Base-by-base conservation (phyloP, 106 monocot genomes). In the Iris macrosiphon region DNA sequence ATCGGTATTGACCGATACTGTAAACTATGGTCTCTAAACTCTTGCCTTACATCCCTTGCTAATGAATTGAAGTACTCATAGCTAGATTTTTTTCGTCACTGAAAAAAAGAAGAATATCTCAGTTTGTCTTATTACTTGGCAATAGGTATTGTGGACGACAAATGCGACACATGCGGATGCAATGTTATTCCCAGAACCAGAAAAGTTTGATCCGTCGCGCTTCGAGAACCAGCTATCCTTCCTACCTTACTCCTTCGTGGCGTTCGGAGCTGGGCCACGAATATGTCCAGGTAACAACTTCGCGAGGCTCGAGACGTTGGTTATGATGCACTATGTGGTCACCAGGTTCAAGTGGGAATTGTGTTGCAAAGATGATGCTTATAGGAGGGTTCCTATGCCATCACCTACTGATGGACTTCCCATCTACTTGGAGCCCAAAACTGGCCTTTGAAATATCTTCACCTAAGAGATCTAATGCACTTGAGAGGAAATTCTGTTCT, bases 271-370 rank as follows among this genome's bases (percentile, higher is more conserved):
- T 18, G 72, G 72, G 16, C 31, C 62, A 9, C 26, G 67, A 18
- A 56, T 72, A 3, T 78, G 78, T 40, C 67, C 72, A 2, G 72
- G 63, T 1, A 52, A 52, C 6, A 72, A 78, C 22, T 72, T 72
- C 47, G 72, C 72, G 1, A 68, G 38, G 57, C 37, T 63, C 9
- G 78, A 78, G 53, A 68, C 57, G 5, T 37, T 72, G 18, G 45
- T 68, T 9, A 66, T 29, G 29, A 66, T 72, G 47, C 67, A 78
- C 23, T 40, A 78, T 29, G 4, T 68, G 27, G 63, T 72, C 21
- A 68, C 57, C 0, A 17, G 40, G 18, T 72, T 77, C 37, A 68
- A 39, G 40, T 72, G 72, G 78, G 59, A 43, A 7, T 46, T 78
- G 13, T 72, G 62, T 14, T 52, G 68, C 44, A 23, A 50, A 52